Evolutionary conservation across 208 protist species (phyloP).

Genomic region (Trypanosoma rangeli): DNA sequence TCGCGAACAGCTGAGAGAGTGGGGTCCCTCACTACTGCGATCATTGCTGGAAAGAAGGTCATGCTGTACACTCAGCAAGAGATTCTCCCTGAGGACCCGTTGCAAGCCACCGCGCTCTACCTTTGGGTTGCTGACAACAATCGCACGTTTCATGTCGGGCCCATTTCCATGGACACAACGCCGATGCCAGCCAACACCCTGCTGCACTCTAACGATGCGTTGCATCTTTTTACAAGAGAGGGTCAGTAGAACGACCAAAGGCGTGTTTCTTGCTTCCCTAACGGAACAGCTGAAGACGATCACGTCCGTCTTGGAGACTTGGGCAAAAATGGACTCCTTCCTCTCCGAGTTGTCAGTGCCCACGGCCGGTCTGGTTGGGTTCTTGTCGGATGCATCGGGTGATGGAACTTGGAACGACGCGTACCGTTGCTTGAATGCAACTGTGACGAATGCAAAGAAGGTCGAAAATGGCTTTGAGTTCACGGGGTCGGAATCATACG

Average conservation of each 20-base stretch:
- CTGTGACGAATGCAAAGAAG: not conserved
- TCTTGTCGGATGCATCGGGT: not conserved
- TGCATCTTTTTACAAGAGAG: not conserved
- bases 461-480: not conserved
- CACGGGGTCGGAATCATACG: not conserved
- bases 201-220: not conserved
- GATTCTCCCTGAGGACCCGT: not conserved
- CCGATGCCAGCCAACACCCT: not conserved
- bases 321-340: not conserved
- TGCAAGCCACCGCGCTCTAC: slow-evolving; percentile 1
- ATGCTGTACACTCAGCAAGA: slow-evolving; percentile 15
- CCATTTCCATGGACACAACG: not conserved
- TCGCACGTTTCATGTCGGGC: slow-evolving; percentile 3
- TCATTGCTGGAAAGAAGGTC: slow-evolving; percentile 6
- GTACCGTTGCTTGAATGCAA: not conserved
- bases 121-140: slow-evolving; percentile 15
- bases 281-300: not conserved
- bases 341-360: not conserved
- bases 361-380: not conserved
- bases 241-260: not conserved
- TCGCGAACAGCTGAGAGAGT: not conserved
- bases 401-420: not conserved
- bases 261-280: not conserved
- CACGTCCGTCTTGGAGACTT: not conserved
- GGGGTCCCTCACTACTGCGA: not conserved